phyloP scores from a whole-genome alignment of 2,329 filamentous ascomycete genomes.

The Grosmannia huntii region DNA sequence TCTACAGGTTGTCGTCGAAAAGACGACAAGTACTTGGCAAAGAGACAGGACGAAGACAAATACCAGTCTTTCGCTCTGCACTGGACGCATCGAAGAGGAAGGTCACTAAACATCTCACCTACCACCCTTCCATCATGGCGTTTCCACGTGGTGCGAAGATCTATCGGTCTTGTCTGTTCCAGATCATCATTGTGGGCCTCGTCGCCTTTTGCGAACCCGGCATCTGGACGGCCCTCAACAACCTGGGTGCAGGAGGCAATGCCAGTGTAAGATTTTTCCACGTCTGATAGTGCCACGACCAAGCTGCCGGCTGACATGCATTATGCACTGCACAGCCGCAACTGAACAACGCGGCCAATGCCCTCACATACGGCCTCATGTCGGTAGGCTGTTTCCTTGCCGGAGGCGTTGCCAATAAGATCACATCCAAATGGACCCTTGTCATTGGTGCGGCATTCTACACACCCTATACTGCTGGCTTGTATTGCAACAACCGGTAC shows the following conservation, averaged over 20 bases:
- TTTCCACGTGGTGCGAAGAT: not conserved
- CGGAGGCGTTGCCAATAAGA: constrained; percentile 1
- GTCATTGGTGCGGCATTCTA: not conserved
- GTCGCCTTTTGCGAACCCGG: constrained; percentile 1
- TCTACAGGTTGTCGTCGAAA: too few species aligned
- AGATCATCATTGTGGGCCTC: constrained; percentile 1
- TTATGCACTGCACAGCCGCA: not conserved
- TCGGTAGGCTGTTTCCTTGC: not conserved
- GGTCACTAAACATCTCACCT: not conserved
- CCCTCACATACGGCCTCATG: constrained; percentile 3
- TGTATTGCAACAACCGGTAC: constrained; percentile 2
- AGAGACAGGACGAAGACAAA: too few species aligned
- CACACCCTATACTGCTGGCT: constrained; percentile 1
- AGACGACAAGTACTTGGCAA: too few species aligned
- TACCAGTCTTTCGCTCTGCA: too few species aligned
- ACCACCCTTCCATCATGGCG: not conserved
- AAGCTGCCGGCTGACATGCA: not conserved
- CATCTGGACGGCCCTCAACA: constrained; percentile 3
- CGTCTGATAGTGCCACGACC: not conserved
- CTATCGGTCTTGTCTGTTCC: constrained; percentile 2
- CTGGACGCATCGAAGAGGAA: too few species aligned
- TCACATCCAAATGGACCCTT: not conserved
- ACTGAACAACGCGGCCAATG: not conserved
- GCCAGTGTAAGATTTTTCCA: not conserved
- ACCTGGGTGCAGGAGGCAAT: constrained; percentile 1